Base-by-base conservation (phyloP, 192 early-diverging fungal genomes). In the Podila horticola region DNA sequence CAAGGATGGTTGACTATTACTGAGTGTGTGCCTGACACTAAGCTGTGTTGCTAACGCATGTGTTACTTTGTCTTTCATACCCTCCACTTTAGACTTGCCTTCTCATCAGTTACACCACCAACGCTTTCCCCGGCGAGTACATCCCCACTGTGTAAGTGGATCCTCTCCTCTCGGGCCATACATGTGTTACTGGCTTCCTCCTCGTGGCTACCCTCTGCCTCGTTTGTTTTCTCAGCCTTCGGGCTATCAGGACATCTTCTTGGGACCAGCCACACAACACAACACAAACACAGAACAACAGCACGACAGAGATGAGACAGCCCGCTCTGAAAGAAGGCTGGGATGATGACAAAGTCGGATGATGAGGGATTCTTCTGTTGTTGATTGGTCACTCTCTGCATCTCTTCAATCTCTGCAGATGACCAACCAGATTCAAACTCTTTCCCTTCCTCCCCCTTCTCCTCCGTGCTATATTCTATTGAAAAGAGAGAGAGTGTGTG, bases 61-160 rank as follows among this genome's bases (percentile, higher is more conserved):
- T 38, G 34, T 36, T 36, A 36, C 34, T 36, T 36, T 36, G 34
- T 7, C 34, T 26, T 26, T 31, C 17, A 65, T 5, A 34, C 36
- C 29, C 29, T n/a, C 33, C 71, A 63, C 62, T 69, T 30, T 98
- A 99, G 87, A 99, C 97, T 51, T 99, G 97, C 84, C 92, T 97
- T 49, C 86, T 99, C 67, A 99, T 99, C 86, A 92, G 90, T 86
- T 99, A 99, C 89, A 99, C 98, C 20, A 99, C 98, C 71, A 99
- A 99, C 89, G 98, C 98, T 34, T 99, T 99, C 87, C 97, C 97
- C 20, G 97, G 97, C 65, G 97, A 99, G 89, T 99, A 99, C 82
- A 98, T 99, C 82, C 97, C 97, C 62, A 99, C 97, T 65, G 97
- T 99, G 95, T 98, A 95, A 89, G 91, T 69, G 24, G 20, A 64